Base-by-base conservation (phyloP, 2,329 filamentous ascomycete genomes). In the Fusarium humuli region DNA sequence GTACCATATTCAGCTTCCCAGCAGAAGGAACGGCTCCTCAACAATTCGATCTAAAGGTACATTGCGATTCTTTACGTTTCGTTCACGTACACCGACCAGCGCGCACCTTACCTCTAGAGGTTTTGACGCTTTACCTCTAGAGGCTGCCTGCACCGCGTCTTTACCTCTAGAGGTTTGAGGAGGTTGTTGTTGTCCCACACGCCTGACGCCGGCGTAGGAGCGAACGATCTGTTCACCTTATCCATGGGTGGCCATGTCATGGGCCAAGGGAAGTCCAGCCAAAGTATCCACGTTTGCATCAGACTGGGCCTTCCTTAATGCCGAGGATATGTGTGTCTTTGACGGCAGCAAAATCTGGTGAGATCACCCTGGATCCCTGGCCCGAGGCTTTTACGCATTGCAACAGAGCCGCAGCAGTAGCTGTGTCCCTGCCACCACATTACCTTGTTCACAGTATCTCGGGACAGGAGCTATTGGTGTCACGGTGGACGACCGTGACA, bases 191-290 rank as follows among this genome's bases (percentile, higher is more conserved):
- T 63, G 72, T 74, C 71, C 72, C 72, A 74, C 72, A 64, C 69
- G 69, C 72, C 70, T 73, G 70, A 73, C 63, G 69, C 69, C 71
- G 70, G 72, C 69, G 66, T 71, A 61, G 69, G 61, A 68, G 62
- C 56, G 57, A 74, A 58, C 61, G 65, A 59, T 57, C 44, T 72
- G 59, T 20, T 65, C 62, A 63, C 61, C 70, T 72, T 63, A 54
- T 44, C 61, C 69, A 70, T 73, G 70, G 69, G 59, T 70, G 63
- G 63, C 61, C 65, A 69, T 72, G 57, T 58, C 66, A 76, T 76
- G 74, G 74, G 69, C 74, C 75, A 76, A 76, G 60, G 74, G 74
- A 76, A 76, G 74, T 57, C 61, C 67, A 73, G 69, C 67, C 62
- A 67, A 45, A 67, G 73, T 73, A 69, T 76, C 73, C 73, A 75